phyloP scores from a whole-genome alignment of 1,284 basidiomycete species.

The Cryptococcus jaspeensis region DNA sequence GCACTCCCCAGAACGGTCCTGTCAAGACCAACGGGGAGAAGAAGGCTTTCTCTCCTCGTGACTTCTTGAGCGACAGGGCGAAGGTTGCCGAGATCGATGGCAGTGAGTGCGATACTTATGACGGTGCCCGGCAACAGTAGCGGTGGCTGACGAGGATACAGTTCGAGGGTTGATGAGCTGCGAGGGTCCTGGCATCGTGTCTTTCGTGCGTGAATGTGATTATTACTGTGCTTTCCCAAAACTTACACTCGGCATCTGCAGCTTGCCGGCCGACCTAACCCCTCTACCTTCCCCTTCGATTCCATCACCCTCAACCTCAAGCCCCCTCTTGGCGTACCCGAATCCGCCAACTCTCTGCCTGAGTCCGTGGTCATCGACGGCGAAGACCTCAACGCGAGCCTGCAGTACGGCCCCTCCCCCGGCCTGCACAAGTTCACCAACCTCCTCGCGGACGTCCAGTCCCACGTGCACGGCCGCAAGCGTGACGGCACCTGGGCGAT shows the following conservation, averaged over 20 bases:
- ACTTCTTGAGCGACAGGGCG: conserved; percentile 29
- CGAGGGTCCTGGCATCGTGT: conserved; percentile 79
- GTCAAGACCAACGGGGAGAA: conserved; percentile 7
- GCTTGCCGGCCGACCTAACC: conserved; percentile 67
- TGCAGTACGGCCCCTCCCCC: conserved; percentile 76
- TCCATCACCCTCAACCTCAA: conserved; percentile 61
- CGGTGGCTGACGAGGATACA: conserved; percentile 19
- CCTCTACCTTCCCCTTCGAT: conserved; percentile 84
- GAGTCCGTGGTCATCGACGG: conserved; percentile 56
- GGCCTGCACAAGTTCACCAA: conserved; percentile 65
- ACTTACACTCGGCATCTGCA: not conserved
- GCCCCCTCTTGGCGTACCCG: conserved; percentile 55
- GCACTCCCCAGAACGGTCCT: not conserved
- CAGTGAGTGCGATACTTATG: conserved; percentile 29
- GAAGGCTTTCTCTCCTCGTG: conserved; percentile 9
- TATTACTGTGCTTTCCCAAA: too few species aligned
- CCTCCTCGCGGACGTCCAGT: conserved; percentile 69
- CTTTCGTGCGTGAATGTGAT: conserved; percentile 58
- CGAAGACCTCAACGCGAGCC: conserved; percentile 60
- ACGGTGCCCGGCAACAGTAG: not conserved
- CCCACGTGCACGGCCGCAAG: conserved; percentile 59
- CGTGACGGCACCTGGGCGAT: conserved; percentile 65
- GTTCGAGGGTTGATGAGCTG: conserved; percentile 68
- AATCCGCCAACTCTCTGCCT: conserved; percentile 53
- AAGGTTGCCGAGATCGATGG: conserved; percentile 32